Evolutionary conservation across 2,329 filamentous ascomycete species (phyloP).

Genomic region (Chaetothyriales sp.): DNA sequence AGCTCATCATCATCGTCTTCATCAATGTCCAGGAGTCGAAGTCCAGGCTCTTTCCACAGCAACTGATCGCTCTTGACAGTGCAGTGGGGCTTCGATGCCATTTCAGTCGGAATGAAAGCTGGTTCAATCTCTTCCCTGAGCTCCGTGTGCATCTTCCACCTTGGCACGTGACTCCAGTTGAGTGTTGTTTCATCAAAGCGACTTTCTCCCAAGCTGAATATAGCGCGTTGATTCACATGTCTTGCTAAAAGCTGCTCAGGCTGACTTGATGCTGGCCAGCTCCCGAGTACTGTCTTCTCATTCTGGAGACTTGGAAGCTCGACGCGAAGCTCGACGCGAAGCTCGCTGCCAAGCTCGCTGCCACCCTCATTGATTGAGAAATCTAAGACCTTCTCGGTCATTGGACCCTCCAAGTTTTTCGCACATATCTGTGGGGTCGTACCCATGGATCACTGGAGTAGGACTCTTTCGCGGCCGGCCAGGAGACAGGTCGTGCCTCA

Average conservation of each 20-base stretch:
- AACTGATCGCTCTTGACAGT: conserved; percentile 13
- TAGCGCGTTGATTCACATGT: not conserved
- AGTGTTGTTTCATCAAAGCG: not conserved
- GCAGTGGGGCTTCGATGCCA: not conserved
- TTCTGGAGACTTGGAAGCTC: not conserved
- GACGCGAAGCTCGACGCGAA: not conserved
- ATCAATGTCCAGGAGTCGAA: conserved; percentile 9
- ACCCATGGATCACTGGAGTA: not conserved
- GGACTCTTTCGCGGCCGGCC: too few species aligned
- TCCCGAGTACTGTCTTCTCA: not conserved
- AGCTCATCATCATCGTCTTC: conserved; percentile 8
- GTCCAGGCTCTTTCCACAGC: conserved; percentile 14
- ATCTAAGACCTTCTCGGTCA: not conserved
- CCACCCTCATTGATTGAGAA: not conserved
- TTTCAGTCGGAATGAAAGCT: not conserved
- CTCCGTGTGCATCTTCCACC: not conserved
- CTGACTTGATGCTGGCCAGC: not conserved
- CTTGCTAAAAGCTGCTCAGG: conserved; percentile 1
- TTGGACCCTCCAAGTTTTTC: not conserved
- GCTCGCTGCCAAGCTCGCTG: not conserved
- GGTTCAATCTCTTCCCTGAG: conserved; percentile 4
- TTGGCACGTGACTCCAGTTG: conserved; percentile 4
- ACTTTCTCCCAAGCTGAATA: not conserved
- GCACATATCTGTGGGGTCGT: not conserved
- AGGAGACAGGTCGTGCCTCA: not conserved